A percentile compares a stretch with the other conserved stretches of the same genome.
These are phyloP conservation scores for Hordeum marinum DNA, from an alignment of 176 grass and related monocot genomes.

Conservation along the genomic window DNA sequence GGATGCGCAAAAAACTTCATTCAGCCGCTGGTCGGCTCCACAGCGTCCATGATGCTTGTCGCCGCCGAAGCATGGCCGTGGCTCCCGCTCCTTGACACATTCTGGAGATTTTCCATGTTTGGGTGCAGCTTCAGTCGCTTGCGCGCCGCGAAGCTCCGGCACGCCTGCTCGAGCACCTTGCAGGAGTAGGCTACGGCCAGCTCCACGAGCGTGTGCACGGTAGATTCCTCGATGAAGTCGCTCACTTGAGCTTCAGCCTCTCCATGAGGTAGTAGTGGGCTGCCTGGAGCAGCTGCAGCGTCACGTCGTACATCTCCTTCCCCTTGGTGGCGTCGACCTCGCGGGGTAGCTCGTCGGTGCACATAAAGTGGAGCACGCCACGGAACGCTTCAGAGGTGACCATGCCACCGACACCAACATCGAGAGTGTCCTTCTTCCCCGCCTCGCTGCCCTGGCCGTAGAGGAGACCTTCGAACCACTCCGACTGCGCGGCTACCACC, in stretches of 20 bases:
- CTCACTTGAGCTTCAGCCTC: slow-evolving; percentile 34
- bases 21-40: neutral
- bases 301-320: neutral
- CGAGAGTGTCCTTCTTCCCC: too few relatives aligned
- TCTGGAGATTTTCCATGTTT: neutral
- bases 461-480: slow-evolving; percentile 19
- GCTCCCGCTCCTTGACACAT: neutral
- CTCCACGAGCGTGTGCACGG: slow-evolving; percentile 10
- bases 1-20: neutral
- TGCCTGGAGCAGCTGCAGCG: slow-evolving; percentile 20
- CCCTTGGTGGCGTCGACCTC: neutral
- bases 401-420: neutral
- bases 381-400: slow-evolving; percentile 21
- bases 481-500: slow-evolving; percentile 26
- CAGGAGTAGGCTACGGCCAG: slow-evolving; percentile 18
- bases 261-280: slow-evolving; percentile 34
- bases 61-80: neutral
- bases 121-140: neutral
- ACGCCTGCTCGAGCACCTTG: slow-evolving; percentile 12
- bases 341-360: slow-evolving; percentile 26
- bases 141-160: neutral
- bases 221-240: slow-evolving; percentile 1
- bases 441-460: slow-evolving; percentile 32
- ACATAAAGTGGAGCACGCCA: slow-evolving; percentile 36
- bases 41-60: neutral